Conservation (phyloP, 768 basidiomycete genomes). For the Amanita muscaria region DNA sequence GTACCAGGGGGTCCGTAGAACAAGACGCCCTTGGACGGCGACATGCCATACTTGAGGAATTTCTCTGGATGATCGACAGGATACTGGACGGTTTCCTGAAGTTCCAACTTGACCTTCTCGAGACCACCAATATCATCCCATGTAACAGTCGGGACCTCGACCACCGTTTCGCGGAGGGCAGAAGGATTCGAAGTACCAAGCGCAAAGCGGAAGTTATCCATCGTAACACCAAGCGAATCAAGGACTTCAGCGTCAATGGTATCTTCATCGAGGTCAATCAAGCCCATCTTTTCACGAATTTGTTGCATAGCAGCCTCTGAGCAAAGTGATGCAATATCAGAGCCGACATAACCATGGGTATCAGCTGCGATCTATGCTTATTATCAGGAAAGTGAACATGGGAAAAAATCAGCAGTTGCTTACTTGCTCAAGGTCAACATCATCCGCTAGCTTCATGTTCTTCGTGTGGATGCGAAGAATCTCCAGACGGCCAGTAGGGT, state of each 20-base stretch:
- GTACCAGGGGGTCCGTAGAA: slow-evolving; percentile 99
- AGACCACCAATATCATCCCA: slow-evolving; percentile 99
- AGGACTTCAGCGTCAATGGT: slow-evolving; percentile 99
- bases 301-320: slow-evolving; percentile 99
- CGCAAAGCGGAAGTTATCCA: slow-evolving; percentile 99
- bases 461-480: slow-evolving; percentile 99
- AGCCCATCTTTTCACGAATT: slow-evolving; percentile 99
- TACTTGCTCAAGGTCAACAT: slow-evolving; percentile 95
- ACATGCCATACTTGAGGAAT: slow-evolving; percentile 99
- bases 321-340: slow-evolving; percentile 94
- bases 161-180: slow-evolving; percentile 96
- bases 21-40: slow-evolving; percentile 96
- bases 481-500: slow-evolving; percentile 97
- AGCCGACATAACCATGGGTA: slow-evolving; percentile 99
- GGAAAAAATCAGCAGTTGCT: slow-evolving; percentile 9
- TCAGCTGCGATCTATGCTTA: slow-evolving; percentile 83
- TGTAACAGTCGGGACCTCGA: slow-evolving; percentile 96
- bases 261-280: slow-evolving; percentile 93
- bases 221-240: slow-evolving; percentile 96
- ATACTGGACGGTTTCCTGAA: slow-evolving; percentile 99
- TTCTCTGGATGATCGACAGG: slow-evolving; percentile 99
- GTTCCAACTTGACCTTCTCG: slow-evolving; percentile 98
- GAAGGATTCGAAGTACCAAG: slow-evolving; percentile 97
- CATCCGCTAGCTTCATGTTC: slow-evolving; percentile 98
- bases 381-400: not conserved